Conservation (phyloP, 768 basidiomycete species). For the Boletus subcaerulescens region DNA sequence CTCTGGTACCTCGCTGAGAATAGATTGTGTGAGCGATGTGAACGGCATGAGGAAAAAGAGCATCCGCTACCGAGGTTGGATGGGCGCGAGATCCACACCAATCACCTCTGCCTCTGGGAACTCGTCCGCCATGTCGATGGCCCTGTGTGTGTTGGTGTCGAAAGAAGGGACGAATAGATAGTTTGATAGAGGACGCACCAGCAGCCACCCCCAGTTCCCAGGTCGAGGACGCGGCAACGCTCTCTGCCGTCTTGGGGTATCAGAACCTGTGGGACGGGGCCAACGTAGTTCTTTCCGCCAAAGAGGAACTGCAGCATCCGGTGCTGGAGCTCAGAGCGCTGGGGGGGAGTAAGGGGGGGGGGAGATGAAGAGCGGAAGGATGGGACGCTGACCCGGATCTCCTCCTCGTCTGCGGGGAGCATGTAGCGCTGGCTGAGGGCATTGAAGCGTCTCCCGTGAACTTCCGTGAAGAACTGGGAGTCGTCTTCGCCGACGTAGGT, state of each 20-base stretch:
- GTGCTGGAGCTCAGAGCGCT: conserved; percentile 66
- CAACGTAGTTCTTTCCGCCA: conserved; percentile 60
- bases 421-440: conserved; percentile 54
- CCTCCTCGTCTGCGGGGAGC: conserved; percentile 66
- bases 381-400: conserved; percentile 47
- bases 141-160: conserved; percentile 40
- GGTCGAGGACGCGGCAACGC: conserved; percentile 51
- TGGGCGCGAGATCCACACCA: conserved; percentile 69
- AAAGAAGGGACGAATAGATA: neutral
- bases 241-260: conserved; percentile 34
- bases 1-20: conserved; percentile 55
- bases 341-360: conserved; percentile 3
- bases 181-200: conserved; percentile 42
- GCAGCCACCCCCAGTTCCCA: conserved; percentile 64
- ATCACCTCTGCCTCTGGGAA: conserved; percentile 65
- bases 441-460: conserved; percentile 55
- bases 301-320: conserved; percentile 67
- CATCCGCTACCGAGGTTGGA: conserved; percentile 58
- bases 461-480: conserved; percentile 49
- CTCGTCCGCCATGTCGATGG: conserved; percentile 71
- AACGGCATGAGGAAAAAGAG: neutral
- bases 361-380: neutral
- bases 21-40: conserved; percentile 12
- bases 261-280: conserved; percentile 58
- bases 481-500: conserved; percentile 42